Evolutionary conservation across 306 rosid species (phyloP).

Genomic region (Cicer chorassanicum): DNA sequence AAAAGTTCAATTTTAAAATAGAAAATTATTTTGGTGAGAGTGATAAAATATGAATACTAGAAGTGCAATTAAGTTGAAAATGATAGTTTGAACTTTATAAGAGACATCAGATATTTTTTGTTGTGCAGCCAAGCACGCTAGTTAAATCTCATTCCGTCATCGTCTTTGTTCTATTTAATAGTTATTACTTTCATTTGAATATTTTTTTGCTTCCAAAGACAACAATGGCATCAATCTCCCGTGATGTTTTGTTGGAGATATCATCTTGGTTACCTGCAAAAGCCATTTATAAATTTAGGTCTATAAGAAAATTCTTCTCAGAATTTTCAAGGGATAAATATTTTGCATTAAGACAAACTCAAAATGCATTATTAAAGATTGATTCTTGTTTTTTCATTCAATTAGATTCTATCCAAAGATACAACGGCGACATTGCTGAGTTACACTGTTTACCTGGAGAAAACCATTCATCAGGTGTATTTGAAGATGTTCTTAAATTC

Average conservation of each 20-base stretch:
- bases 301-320: not conserved
- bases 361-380: not conserved
- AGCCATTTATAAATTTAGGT: not conserved
- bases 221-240: not conserved
- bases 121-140: not conserved
- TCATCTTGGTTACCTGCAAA: constrained; percentile 34
- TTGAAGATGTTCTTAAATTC: not conserved
- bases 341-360: constrained; percentile 7
- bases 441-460: not conserved
- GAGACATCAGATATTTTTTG: too few species aligned
- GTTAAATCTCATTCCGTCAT: not conserved
- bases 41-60: too few species aligned
- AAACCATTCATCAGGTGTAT: not conserved
- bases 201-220: not conserved
- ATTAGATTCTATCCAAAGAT: not conserved
- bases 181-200: not conserved
- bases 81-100: too few species aligned
- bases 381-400: constrained; percentile 33
- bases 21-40: too few species aligned
- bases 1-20: too few species aligned
- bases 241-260: not conserved
- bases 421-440: not conserved
- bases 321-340: not conserved
- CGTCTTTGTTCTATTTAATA: not conserved
- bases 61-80: too few species aligned